phyloP scores from a whole-genome alignment of 441 rosid species.

The Isatis lusitanica region DNA sequence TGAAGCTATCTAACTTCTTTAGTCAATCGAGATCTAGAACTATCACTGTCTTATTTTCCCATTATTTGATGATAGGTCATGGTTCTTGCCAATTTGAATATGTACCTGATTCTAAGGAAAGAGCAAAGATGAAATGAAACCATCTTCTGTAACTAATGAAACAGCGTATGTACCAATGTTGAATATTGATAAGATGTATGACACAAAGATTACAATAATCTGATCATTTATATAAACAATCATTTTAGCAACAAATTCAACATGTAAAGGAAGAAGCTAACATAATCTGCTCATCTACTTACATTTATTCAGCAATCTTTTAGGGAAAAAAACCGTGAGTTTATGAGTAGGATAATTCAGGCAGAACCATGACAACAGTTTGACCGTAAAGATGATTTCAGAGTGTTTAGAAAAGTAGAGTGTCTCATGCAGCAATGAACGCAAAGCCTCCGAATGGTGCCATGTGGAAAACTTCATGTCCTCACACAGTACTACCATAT shows the following conservation, averaged over 20 bases:
- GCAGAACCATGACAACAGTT: neutral
- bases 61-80: neutral
- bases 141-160: neutral
- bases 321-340: neutral
- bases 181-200: neutral
- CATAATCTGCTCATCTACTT: neutral
- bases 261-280: neutral
- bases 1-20: neutral
- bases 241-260: neutral
- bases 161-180: neutral
- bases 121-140: neutral
- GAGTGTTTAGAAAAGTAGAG: slow-evolving; percentile 62
- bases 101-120: neutral
- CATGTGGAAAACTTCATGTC: slow-evolving; percentile 62
- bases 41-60: neutral
- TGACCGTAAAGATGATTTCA: slow-evolving; percentile 6
- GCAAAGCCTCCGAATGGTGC: slow-evolving; percentile 91
- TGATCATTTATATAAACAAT: neutral
- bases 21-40: neutral
- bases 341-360: neutral
- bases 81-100: neutral
- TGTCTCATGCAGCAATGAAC: slow-evolving; percentile 82
- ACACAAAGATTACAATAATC: neutral
- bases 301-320: slow-evolving; percentile 7
- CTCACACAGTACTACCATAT: slow-evolving; percentile 61